A percentile compares a stretch with the other conserved stretches of the same genome.
Conservation (phyloP, 208 protist genomes). For the Crithidia sp. region DNA sequence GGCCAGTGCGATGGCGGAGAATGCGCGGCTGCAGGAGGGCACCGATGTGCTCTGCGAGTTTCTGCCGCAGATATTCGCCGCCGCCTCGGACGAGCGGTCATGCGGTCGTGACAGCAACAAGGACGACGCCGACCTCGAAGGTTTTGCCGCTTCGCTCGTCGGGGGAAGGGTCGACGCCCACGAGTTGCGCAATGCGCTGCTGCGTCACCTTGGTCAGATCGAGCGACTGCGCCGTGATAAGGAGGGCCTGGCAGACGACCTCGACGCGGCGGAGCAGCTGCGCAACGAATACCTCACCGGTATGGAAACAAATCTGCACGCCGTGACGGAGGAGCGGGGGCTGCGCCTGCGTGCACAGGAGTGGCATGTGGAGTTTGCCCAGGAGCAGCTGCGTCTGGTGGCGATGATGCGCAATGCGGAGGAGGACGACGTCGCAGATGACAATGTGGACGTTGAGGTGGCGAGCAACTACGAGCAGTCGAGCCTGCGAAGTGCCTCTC, state of each 20-base stretch:
- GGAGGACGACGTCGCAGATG: slow-evolving; percentile 13
- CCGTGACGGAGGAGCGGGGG: slow-evolving; percentile 46
- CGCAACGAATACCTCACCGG: slow-evolving; percentile 33
- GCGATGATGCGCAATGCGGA: slow-evolving; percentile 33
- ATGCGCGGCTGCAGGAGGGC: background rate
- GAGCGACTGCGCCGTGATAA: slow-evolving; percentile 65
- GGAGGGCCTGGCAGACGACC: slow-evolving; percentile 43
- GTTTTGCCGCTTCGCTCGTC: background rate
- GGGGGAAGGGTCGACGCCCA: background rate
- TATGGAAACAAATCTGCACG: slow-evolving; percentile 36
- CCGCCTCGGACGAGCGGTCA: background rate
- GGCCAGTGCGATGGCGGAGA: background rate
- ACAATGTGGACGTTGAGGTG: slow-evolving; percentile 7
- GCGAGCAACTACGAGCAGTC: slow-evolving; percentile 15
- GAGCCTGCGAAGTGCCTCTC: slow-evolving; percentile 9
- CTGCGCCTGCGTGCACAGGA: slow-evolving; percentile 40
- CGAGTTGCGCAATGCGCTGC: slow-evolving; percentile 17
- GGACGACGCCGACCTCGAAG: background rate
- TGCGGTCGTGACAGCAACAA: background rate
- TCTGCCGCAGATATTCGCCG: slow-evolving; percentile 13
- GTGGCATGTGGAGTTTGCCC: slow-evolving; percentile 32
- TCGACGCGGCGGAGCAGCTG: slow-evolving; percentile 39
- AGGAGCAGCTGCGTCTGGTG: slow-evolving; percentile 41
- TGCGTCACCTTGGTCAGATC: slow-evolving; percentile 27
- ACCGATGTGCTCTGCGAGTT: slow-evolving; percentile 15